A percentile compares a stretch with the other conserved stretches of the same genome.
These are phyloP conservation scores for Croton laevigatus DNA, from an alignment of 441 rosid genomes.

Conservation along the genomic window DNA sequence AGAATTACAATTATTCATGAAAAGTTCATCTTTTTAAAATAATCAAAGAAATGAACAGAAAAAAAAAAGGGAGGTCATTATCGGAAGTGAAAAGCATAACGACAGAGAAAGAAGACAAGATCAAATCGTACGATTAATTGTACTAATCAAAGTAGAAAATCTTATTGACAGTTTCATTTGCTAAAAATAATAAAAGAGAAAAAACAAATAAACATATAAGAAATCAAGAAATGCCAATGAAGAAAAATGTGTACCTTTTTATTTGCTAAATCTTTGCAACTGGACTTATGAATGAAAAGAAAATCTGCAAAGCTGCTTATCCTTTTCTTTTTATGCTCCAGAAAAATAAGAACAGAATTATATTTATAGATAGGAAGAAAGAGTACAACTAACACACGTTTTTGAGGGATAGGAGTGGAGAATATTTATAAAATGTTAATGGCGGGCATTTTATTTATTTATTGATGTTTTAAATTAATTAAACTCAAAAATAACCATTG, in stretches of 20 bases:
- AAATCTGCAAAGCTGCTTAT: not conserved
- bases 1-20: not conserved
- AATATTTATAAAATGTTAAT: not conserved
- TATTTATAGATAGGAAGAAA: not conserved
- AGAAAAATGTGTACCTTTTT: constrained; percentile 1
- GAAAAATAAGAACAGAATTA: not conserved
- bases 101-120: not conserved
- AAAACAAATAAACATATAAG: not conserved
- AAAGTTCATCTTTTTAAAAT: too few relatives aligned
- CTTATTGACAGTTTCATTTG: not conserved
- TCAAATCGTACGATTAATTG: not conserved
- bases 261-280: not conserved
- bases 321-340: not conserved
- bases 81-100: not conserved
- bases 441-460: constrained; percentile 5
- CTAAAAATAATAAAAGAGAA: not conserved
- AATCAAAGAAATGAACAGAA: not conserved
- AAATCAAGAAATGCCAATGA: constrained; percentile 2
- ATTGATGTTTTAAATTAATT: too few relatives aligned
- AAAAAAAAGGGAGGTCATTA: not conserved
- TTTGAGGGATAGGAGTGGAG: not conserved
- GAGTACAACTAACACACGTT: constrained; percentile 29
- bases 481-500: not conserved
- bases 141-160: not conserved
- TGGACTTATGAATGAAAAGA: not conserved